phyloP scores from a whole-genome alignment of 352 stramenopile genomes.

The Sclerospora graminicola region DNA sequence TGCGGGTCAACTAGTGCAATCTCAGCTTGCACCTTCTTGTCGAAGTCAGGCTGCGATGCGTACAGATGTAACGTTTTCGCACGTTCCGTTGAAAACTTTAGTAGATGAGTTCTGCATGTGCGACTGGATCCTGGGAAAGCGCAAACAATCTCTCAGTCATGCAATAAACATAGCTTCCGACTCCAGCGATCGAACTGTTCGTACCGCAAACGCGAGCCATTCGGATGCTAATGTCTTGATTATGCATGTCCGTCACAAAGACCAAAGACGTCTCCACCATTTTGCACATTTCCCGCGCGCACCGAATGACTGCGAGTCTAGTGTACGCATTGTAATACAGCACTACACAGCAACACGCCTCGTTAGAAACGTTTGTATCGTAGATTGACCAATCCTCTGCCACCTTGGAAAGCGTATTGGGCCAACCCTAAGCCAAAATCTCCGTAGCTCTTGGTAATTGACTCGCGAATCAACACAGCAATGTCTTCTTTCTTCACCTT shows the following conservation, averaged over 20 bases:
- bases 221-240: conserved; percentile 49
- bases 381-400: not conserved
- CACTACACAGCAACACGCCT: conserved; percentile 22
- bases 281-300: conserved; percentile 56
- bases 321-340: conserved; percentile 55
- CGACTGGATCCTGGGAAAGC: conserved; percentile 34
- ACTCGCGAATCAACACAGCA: conserved; percentile 40
- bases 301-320: conserved; percentile 44
- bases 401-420: conserved; percentile 77
- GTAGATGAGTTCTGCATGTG: conserved; percentile 36
- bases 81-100: conserved; percentile 43
- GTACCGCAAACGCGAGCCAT: conserved; percentile 60
- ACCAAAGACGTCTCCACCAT: conserved; percentile 65
- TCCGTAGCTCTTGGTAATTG: conserved; percentile 53
- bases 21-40: conserved; percentile 32
- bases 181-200: conserved; percentile 5
- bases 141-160: not conserved
- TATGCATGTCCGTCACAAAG: conserved; percentile 52
- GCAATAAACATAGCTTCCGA: not conserved
- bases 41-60: conserved; percentile 27
- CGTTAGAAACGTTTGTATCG: not conserved
- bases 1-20: conserved; percentile 45
- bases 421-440: conserved; percentile 54
- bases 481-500: conserved; percentile 54
- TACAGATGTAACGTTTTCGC: conserved; percentile 30